A percentile compares a stretch with the other conserved stretches of the same genome.
These are phyloP conservation scores for Diaporthe aspalathi DNA, from an alignment of 2,329 filamentous ascomycete genomes.

Conservation along the genomic window DNA sequence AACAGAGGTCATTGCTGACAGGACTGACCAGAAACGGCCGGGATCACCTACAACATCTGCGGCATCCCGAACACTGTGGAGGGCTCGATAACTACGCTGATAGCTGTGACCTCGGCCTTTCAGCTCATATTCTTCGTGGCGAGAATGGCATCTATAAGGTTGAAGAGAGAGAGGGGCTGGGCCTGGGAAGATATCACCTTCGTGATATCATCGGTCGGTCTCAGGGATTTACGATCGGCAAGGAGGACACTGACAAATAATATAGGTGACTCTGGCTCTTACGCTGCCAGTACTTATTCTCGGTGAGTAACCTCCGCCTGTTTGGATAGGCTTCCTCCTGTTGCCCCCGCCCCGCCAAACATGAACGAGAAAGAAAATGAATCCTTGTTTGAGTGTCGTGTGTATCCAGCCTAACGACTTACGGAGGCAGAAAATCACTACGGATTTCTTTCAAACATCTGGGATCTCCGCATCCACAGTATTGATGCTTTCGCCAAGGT, in stretches of 20 bases:
- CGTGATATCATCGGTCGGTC: conserved; percentile 4
- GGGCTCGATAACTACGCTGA: background rate
- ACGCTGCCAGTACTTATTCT: conserved; percentile 2
- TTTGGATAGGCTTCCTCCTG: background rate
- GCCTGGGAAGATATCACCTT: conserved; percentile 17
- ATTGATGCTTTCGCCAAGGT: background rate
- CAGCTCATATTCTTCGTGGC: background rate
- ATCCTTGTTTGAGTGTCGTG: too few relatives aligned
- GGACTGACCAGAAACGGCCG: background rate
- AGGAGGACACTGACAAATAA: background rate
- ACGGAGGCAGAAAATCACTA: conserved; percentile 1
- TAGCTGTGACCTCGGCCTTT: background rate
- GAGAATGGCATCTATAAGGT: conserved; percentile 2
- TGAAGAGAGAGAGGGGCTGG: background rate
- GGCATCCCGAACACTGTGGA: background rate
- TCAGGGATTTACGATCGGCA: background rate
- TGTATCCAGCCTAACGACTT: background rate
- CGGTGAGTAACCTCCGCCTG: background rate
- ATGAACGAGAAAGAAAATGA: background rate
- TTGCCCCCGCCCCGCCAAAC: too few relatives aligned
- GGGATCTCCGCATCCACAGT: background rate
- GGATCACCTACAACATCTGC: conserved; percentile 7
- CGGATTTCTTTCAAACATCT: conserved; percentile 6
- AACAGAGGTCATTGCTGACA: background rate
- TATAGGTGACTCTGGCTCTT: background rate